Conservation (phyloP, 140 eudicot species). For the Erigeron philadelphicus region DNA sequence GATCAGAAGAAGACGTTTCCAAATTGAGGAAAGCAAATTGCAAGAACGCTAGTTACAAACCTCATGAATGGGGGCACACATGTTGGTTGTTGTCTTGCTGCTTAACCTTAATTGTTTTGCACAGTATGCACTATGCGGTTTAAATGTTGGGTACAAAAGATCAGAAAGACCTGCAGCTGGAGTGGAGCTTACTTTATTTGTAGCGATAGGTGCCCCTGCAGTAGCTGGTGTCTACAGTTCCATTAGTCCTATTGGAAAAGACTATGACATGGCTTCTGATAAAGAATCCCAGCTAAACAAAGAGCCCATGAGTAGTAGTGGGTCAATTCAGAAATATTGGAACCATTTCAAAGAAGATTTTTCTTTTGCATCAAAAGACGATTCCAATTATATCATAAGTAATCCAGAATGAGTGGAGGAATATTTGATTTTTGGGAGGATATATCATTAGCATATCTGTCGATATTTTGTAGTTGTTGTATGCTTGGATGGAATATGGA, state of each 20-base stretch:
- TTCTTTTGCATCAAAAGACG: constrained; percentile 66
- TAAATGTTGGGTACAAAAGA: constrained; percentile 71
- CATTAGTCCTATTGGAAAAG: constrained; percentile 88
- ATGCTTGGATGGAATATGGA: constrained; percentile 99
- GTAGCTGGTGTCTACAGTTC: constrained; percentile 80
- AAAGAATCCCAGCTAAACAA: constrained; percentile 65
- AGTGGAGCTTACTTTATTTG: constrained; percentile 58
- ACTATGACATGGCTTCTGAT: constrained; percentile 49
- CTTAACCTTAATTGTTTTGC: constrained; percentile 85
- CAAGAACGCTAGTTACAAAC: constrained; percentile 62
- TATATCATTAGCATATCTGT: constrained; percentile 76
- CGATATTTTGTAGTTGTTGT: constrained; percentile 72
- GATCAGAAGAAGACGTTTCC: constrained; percentile 3
- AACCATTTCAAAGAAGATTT: constrained; percentile 48
- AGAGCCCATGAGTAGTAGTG: constrained; percentile 29
- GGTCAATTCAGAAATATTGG: constrained; percentile 26
- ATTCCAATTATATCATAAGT: constrained; percentile 32
- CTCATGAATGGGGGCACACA: constrained; percentile 92
- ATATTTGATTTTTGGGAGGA: constrained; percentile 90
- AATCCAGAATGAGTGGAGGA: constrained; percentile 76
- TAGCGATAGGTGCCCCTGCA: constrained; percentile 92
- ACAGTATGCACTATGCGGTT: constrained; percentile 80
- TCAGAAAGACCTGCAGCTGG: constrained; percentile 79
- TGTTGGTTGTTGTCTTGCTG: constrained; percentile 65
- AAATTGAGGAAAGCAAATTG: constrained; percentile 9